Evolutionary conservation across 495 filamentous ascomycete genomes (phyloP).

Genomic region (Terfezia claveryi): DNA sequence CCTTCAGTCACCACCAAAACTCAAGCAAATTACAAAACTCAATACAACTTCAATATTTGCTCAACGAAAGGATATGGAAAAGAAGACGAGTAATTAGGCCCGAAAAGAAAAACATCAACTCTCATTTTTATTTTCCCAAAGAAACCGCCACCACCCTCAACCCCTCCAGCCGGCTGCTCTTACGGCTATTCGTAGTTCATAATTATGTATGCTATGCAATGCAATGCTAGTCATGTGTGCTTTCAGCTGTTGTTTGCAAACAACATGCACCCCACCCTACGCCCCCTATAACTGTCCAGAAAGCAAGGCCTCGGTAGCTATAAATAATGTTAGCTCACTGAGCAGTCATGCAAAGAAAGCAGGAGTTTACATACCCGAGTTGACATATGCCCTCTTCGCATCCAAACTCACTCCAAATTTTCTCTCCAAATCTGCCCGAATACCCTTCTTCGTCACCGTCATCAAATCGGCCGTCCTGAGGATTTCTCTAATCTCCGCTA

Average conservation of each 20-base stretch:
- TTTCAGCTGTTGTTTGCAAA: background rate
- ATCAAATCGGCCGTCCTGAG: constrained; percentile 81
- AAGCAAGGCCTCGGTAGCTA: constrained; percentile 53
- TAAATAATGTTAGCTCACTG: constrained; percentile 21
- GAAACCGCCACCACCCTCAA: no score
- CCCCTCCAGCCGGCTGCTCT: no score
- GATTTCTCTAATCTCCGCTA: constrained; percentile 88
- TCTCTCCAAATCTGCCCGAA: constrained; percentile 79
- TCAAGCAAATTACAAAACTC: no score
- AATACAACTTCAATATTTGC: no score
- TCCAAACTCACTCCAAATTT: constrained; percentile 69
- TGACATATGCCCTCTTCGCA: constrained; percentile 69
- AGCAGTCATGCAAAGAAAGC: background rate
- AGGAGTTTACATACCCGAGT: constrained; percentile 45
- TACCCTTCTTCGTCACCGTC: constrained; percentile 94
- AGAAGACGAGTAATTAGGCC: no score
- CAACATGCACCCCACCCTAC: background rate
- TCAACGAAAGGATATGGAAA: no score
- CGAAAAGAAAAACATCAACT: no score
- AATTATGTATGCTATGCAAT: no score
- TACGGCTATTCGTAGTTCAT: no score
- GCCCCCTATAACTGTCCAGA: constrained; percentile 38
- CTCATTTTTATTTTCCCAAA: no score
- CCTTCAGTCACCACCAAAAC: no score
- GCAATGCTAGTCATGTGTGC: no score